Conservation (phyloP, 73 alveolate genomes). For the Vitrella brassicaformis region DNA sequence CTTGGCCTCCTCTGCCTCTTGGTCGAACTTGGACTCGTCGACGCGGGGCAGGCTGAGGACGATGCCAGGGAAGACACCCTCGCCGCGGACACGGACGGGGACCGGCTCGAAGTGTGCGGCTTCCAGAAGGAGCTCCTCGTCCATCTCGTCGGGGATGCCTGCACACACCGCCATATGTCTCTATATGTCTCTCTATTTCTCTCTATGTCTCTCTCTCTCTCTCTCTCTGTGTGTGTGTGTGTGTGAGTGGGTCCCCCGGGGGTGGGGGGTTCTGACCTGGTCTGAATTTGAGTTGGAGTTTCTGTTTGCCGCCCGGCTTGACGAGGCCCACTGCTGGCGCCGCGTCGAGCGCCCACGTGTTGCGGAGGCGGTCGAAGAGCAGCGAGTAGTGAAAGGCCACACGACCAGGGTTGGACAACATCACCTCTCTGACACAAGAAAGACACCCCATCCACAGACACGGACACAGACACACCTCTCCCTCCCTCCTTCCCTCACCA, state of each 20-base stretch:
- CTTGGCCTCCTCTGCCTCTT: background rate
- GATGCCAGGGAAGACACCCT: constrained; percentile 60
- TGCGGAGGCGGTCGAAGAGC: constrained; percentile 14
- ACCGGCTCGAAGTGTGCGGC: constrained; percentile 67
- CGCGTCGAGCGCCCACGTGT: constrained; percentile 12
- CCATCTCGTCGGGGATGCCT: constrained; percentile 62
- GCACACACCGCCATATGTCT: constrained; percentile 3
- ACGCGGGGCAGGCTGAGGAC: constrained; percentile 36
- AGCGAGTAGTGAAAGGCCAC: constrained; percentile 18
- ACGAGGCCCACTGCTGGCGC: constrained; percentile 50
- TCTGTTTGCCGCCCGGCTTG: constrained; percentile 58
- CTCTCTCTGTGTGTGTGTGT: no score
- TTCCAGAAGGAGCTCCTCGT: constrained; percentile 55
- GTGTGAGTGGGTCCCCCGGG: no score
- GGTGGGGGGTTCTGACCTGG: no score
- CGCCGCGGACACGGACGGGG: constrained; percentile 53
- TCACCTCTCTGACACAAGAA: constrained; percentile 1
- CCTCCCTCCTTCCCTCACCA: background rate
- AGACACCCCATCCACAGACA: background rate
- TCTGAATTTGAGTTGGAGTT: constrained; percentile 35
- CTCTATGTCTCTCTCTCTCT: no score
- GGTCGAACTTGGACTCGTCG: constrained; percentile 6
- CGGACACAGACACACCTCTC: background rate
- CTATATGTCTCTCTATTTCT: no score
- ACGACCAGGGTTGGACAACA: constrained; percentile 19